Evolutionary conservation across 495 filamentous ascomycete species (phyloP).

Genomic region (Rostrohypoxylon terebratum): DNA sequence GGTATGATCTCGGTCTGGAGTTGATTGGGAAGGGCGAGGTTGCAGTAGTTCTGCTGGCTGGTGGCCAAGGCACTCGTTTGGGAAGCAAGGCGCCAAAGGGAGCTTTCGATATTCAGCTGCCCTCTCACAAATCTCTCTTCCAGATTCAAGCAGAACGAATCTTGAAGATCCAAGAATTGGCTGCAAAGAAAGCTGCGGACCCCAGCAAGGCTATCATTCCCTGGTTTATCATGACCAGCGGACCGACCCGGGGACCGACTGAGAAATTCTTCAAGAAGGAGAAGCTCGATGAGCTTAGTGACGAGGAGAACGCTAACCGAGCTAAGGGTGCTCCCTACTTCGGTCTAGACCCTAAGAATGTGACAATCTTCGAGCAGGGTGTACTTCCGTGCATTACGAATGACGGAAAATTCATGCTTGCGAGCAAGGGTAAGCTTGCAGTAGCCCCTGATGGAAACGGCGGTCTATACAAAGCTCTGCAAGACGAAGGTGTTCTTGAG

Average conservation of each 20-base stretch:
- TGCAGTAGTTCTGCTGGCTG: constrained; percentile 95
- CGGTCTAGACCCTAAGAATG: constrained; percentile 84
- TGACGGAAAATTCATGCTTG: constrained; percentile 95
- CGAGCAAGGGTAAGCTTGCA: constrained; percentile 90
- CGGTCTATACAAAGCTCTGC: constrained; percentile 93
- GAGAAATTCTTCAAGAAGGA: constrained; percentile 92
- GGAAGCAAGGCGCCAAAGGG: constrained; percentile 97
- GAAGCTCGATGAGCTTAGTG: constrained; percentile 54
- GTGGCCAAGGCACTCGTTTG: constrained; percentile 93
- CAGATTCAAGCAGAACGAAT: constrained; percentile 97
- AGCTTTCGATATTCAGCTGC: constrained; percentile 93
- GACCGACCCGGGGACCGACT: constrained; percentile 91
- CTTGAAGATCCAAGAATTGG: constrained; percentile 82
- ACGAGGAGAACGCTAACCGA: constrained; percentile 43
- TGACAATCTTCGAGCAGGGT: constrained; percentile 96
- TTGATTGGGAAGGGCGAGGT: constrained; percentile 90
- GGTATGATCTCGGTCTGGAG: constrained; percentile 87
- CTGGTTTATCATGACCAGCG: constrained; percentile 99
- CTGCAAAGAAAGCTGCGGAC: constrained; percentile 75
- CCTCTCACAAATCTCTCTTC: constrained; percentile 93
- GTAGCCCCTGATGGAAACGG: constrained; percentile 99
- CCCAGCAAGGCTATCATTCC: constrained; percentile 76
- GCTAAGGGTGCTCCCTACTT: constrained; percentile 70
- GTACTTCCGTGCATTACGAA: constrained; percentile 97
- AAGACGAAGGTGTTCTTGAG: constrained; percentile 81